Evolutionary conservation across 345 rosid species (phyloP), one percentile per base, ranked within the genome.

Genomic region (Eucalyptus polyanthemos): DNA sequence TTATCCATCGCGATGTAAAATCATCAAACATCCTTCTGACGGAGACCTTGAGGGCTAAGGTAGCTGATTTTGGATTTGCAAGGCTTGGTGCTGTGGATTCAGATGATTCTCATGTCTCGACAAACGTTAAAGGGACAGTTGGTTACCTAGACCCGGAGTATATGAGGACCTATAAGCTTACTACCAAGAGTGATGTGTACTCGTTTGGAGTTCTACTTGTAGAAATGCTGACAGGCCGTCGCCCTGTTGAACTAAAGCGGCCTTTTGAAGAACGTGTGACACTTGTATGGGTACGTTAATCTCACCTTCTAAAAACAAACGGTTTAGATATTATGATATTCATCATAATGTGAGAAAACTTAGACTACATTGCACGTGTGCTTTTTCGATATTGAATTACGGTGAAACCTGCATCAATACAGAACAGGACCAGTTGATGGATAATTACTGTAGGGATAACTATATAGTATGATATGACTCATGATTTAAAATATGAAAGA

Each of bases 101-200:
- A 29, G 97, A 95, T 88, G 92, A 92, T 19, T 95, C 98, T 29
- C 97, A 95, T 89, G 92, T 98, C 87, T 93, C 96, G 88, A 97
- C 99, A 47, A 93, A 95, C 91, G 96, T 97, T 90, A 98, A 95
- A 94, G 99, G 99, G 91, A 98, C 99, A 9, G 92, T 98, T 80
- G 99, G 99, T 89, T 98, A 98, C 92, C 97, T 98, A 11, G 99
- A 98, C 88, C 99, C 99, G 11, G 99, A 97, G 92, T 98, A 98
- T 90, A 97, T 98, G 99, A 95, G 91, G 94, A 95, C 98, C 87
- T 94, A 94, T 89, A 97, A 96, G 67, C 98, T 98, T 91, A 97
- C 99, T 8, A 89, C 97, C 50, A 95, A 95, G 93, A 98, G 99
- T 86, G 99, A 98, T 88, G 99, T 98, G 88, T 98, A 92, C 91